Conservation (phyloP, 345 rosid genomes). For the Salix exigua region DNA sequence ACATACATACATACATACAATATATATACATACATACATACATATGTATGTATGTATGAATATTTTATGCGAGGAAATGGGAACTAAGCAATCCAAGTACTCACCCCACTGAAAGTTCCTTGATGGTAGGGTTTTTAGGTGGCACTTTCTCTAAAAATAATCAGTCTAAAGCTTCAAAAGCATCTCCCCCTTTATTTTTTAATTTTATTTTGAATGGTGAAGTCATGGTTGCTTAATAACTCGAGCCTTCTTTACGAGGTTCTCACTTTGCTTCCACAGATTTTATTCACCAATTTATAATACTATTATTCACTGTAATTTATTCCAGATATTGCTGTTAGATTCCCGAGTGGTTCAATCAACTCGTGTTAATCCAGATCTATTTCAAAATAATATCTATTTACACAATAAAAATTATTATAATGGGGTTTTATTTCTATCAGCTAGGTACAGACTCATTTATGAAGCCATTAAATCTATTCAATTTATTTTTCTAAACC, state of each 20-base stretch:
- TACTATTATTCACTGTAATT: background rate
- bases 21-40: too few species aligned
- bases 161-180: slow-evolving; percentile 19
- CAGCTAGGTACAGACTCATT: too few species aligned
- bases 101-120: slow-evolving; percentile 16
- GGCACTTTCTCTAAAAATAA: slow-evolving; percentile 5
- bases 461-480: too few species aligned
- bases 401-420: too few species aligned
- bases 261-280: slow-evolving; percentile 13
- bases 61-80: background rate
- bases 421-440: too few species aligned
- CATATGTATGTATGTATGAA: background rate
- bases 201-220: slow-evolving; percentile 7
- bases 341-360: too few species aligned
- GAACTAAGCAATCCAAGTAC: slow-evolving; percentile 1
- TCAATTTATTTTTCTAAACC: too few species aligned
- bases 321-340: background rate
- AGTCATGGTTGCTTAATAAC: slow-evolving; percentile 5
- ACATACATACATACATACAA: too few species aligned
- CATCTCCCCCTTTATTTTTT: slow-evolving; percentile 5
- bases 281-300: background rate
- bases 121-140: slow-evolving; percentile 15
- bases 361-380: too few species aligned
- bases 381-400: too few species aligned
- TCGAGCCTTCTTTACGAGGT: slow-evolving; percentile 5